Base-by-base conservation (phyloP, 1,284 basidiomycete species). In the Boletus semigastroideus region DNA sequence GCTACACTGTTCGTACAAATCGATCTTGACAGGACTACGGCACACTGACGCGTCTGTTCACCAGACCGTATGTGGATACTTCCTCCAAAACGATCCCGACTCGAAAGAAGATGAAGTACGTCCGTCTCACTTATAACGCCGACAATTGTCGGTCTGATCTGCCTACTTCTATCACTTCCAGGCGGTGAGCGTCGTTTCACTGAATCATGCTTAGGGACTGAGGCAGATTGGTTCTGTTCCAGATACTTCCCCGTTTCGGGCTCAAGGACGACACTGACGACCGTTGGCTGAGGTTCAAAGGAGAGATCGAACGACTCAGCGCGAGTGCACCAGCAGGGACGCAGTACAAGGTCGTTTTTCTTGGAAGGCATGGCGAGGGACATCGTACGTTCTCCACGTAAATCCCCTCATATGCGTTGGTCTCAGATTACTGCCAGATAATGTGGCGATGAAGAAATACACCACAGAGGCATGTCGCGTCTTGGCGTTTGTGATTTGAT, bases 351-450 rank as follows among this genome's bases (percentile, higher is more conserved):
- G 74, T 89, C 13, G 66, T 90, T 49, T 82, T 83, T 54, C 65
- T 90, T 12, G 80, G 80, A 1, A 73, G 90, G 51, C 90, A 92
- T 58, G 90, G 90, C 0, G 72, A 91, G 70, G 90, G 90, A 55
- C 80, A 73, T 49, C 58, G 85, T 74, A 50, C 39, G 56, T 50
- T 27, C 14, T 42, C 16, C 20, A 9, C 5, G 14, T 14, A 22
- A 31, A 40, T 36, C 7, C 10, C 5, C 25, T 14, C 8, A 9
- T 2, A 7, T 17, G 36, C 11, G 12, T 30, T 30, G 16, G 17
- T 33, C 37, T 47, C 19, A 55, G 36, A 36, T 14, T 42, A 34
- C 31, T 20, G 43, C 47, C 54, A 90, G 87, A 92, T 67, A 92
- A 92, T 52, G 75, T 89, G 13, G 92, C 78, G 0, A 83, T 87